These are phyloP conservation scores for Sanghuangporus weigelae DNA, from an alignment of 1,284 basidiomycete species.

Conservation along the genomic window DNA sequence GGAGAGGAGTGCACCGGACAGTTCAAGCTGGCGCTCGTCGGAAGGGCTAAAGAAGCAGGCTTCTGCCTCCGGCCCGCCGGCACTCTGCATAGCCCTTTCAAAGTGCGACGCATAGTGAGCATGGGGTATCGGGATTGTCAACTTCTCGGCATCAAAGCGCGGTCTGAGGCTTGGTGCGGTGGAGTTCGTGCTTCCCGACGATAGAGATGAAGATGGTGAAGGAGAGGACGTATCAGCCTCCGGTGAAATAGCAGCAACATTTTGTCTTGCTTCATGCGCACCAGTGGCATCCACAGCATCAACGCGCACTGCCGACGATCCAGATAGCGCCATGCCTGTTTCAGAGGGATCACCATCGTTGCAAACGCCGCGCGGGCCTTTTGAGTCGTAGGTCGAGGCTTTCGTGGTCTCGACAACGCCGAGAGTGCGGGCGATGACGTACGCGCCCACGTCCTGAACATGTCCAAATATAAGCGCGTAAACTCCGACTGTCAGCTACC, in stretches of 20 bases:
- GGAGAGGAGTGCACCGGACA: conserved; percentile 66
- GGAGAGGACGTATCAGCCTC: not conserved
- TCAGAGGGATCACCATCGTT: not conserved
- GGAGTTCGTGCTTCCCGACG: not conserved
- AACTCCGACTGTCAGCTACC: not conserved
- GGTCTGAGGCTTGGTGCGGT: not conserved
- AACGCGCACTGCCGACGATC: not conserved
- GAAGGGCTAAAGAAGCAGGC: conserved; percentile 42
- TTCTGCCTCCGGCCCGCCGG: conserved; percentile 21
- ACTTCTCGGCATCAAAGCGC: not conserved
- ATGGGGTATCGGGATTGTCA: conserved; percentile 3
- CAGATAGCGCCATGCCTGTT: not conserved
- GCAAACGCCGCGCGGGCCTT: conserved; percentile 21
- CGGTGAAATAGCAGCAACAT: not conserved
- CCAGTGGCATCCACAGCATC: not conserved
- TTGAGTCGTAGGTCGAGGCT: conserved; percentile 56
- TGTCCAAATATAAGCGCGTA: not conserved
- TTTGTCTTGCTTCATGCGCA: not conserved
- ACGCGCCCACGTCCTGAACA: conserved; percentile 69
- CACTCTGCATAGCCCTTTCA: not conserved
- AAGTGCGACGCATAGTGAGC: not conserved
- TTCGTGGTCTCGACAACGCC: conserved; percentile 68
- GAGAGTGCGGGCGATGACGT: conserved; percentile 75
- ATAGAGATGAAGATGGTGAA: not conserved
- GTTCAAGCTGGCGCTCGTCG: conserved; percentile 42